Base-by-base conservation (phyloP, 2,329 filamentous ascomycete genomes). In the Cadophora sp. region DNA sequence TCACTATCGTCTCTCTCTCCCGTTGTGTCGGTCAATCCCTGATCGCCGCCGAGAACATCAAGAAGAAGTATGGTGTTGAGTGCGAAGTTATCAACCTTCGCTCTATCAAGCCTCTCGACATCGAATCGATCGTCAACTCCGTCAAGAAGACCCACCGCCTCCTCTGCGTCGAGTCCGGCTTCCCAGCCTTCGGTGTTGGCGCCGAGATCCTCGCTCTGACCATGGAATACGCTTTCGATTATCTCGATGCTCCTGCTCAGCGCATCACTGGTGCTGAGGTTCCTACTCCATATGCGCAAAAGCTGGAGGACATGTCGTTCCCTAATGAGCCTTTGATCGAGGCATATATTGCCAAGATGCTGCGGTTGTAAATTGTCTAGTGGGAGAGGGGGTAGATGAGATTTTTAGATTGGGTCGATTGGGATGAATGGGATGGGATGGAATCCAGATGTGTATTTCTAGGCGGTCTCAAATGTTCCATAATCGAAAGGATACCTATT, bases 201-300 rank as follows among this genome's bases (percentile, higher is more conserved):
- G 88, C 95, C 67, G 96, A 99, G 85, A 94, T 99, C 77, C 88
- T 99, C 72, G 96, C 96, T 69, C 86, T 97, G 69, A 91, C 93
- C 72, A 97, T 97, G 91, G 96, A 99, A 84, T 99, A 98, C 82
- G 94, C 89, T 72, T 99, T 98, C 79, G 96, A 99, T 85, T 98
- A 97, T 85, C 91, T 99, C 73, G 91, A 97, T 78, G 93, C 94
- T 66, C 96, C 96, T 59, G 96, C 94, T 70, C 92, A 95, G 81
- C 91, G 96, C 81, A 90, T 99, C 77, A 98, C 96, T 68, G 96
- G 96, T 80, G 95, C 96, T 73, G 96, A 99, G 81, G 96, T 99
- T 14, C 96, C 96, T 61, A 99, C 96, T 8, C 96, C 96, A 46
- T 98, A 99, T 80, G 95, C 96, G 68, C 86, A 91, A 82, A 92